These are phyloP conservation scores for Botrytis squamosa DNA, from an alignment of 2,329 filamentous ascomycete genomes.

Conservation along the genomic window DNA sequence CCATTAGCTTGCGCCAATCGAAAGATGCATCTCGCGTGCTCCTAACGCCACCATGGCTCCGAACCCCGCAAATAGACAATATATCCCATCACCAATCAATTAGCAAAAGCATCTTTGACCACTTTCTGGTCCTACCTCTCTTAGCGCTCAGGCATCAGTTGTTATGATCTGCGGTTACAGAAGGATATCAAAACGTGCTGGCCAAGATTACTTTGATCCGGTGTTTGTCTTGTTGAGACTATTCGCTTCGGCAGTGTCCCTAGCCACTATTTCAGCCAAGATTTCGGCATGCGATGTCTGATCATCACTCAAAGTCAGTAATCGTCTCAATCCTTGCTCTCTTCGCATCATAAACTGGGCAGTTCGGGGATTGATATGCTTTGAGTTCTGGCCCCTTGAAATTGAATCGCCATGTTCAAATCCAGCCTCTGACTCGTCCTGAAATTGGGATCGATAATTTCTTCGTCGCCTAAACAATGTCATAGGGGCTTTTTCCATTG, in stretches of 20 bases:
- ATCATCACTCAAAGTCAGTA: background rate
- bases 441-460: background rate
- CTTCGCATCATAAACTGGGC: background rate
- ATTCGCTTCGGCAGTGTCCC: background rate
- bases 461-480: background rate
- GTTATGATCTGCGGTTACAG: fast-evolving
- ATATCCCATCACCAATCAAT: background rate
- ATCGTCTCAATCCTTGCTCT: background rate
- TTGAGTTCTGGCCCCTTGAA: background rate
- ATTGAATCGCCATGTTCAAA: background rate
- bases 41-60: background rate
- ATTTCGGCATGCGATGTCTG: background rate
- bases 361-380: background rate
- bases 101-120: background rate
- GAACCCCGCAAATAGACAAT: background rate
- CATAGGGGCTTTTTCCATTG: background rate
- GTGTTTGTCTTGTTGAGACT: background rate
- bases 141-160: background rate
- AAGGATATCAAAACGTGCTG: background rate
- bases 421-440: background rate
- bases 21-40: background rate
- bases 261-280: background rate
- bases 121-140: no score
- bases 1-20: background rate
- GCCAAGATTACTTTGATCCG: background rate